Evolutionary conservation across 768 basidiomycete species (phyloP).

Genomic region (Tephrocybe rancida): DNA sequence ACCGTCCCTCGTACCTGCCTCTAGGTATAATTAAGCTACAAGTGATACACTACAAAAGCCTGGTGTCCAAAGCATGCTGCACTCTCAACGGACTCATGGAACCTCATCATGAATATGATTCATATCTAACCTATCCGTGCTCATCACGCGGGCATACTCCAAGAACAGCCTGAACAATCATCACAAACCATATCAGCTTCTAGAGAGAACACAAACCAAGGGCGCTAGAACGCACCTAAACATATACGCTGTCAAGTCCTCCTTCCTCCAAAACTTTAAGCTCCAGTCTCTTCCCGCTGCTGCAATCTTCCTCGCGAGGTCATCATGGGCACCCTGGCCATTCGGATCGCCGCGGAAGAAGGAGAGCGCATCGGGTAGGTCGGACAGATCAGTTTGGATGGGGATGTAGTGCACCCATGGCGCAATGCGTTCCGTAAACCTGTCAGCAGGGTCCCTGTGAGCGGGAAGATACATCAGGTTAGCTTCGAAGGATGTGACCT

Average conservation of each 20-base stretch:
- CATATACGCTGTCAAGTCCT: conserved; percentile 61
- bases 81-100: too few relatives aligned
- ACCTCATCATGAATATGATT: conserved; percentile 24
- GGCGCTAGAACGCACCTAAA: conserved; percentile 43
- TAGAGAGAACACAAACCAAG: background rate
- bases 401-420: conserved; percentile 80
- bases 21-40: too few relatives aligned
- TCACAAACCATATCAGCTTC: background rate
- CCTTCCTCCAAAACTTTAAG: conserved; percentile 54
- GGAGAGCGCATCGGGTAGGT: conserved; percentile 67
- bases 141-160: conserved; percentile 58
- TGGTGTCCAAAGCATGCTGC: too few relatives aligned
- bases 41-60: too few relatives aligned
- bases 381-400: conserved; percentile 60
- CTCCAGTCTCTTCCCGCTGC: conserved; percentile 60
- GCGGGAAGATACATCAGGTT: background rate
- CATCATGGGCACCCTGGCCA: conserved; percentile 58
- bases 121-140: conserved; percentile 45
- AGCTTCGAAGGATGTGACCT: conserved; percentile 11
- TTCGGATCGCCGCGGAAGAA: conserved; percentile 70
- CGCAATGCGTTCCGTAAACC: conserved; percentile 53
- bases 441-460: conserved; percentile 15
- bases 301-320: conserved; percentile 58
- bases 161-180: conserved; percentile 42
- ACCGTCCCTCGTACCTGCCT: too few relatives aligned